A percentile compares a stretch with the other conserved stretches of the same genome.
Conservation (phyloP, 73 alveolate genomes). For the Halteria grandinella region DNA sequence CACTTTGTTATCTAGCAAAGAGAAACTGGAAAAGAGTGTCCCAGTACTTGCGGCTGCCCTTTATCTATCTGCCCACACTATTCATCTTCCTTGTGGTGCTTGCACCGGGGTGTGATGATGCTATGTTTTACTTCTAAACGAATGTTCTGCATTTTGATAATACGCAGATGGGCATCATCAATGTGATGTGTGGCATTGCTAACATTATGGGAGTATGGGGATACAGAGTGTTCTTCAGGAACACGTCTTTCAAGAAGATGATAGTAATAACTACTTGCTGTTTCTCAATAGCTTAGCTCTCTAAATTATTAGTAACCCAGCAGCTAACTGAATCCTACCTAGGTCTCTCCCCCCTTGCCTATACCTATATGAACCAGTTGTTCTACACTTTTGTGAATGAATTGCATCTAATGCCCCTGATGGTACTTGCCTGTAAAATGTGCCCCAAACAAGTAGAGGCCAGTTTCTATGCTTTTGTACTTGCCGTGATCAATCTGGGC, state of each 20-base stretch:
- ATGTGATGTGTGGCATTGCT: slow-evolving; percentile 62
- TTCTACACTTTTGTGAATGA: slow-evolving; percentile 68
- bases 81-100: slow-evolving; percentile 71
- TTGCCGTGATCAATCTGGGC: slow-evolving; percentile 85
- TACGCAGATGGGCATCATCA: slow-evolving; percentile 33
- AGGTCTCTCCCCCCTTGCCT: slow-evolving; percentile 25
- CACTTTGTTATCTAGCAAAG: slow-evolving; percentile 6
- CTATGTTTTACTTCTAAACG: slow-evolving; percentile 64
- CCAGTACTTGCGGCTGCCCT: slow-evolving; percentile 43
- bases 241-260: slow-evolving; percentile 65
- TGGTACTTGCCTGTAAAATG: slow-evolving; percentile 82
- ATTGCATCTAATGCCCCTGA: slow-evolving; percentile 79
- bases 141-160: slow-evolving; percentile 37
- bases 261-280: slow-evolving; percentile 59
- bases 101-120: slow-evolving; percentile 72
- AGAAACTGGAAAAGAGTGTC: slow-evolving; percentile 36
- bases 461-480: slow-evolving; percentile 78
- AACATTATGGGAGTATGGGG: slow-evolving; percentile 72
- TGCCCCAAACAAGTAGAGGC: slow-evolving; percentile 91
- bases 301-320: slow-evolving; percentile 66
- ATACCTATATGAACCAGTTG: slow-evolving; percentile 22
- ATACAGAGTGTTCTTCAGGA: slow-evolving; percentile 65
- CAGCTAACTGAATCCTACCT: not conserved
- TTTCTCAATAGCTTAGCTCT: slow-evolving; percentile 40
- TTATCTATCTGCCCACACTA: slow-evolving; percentile 60